Evolutionary conservation across 2,329 filamentous ascomycete species (phyloP), one percentile per base, ranked within the genome.

Genomic region (Thelonectria olida): DNA sequence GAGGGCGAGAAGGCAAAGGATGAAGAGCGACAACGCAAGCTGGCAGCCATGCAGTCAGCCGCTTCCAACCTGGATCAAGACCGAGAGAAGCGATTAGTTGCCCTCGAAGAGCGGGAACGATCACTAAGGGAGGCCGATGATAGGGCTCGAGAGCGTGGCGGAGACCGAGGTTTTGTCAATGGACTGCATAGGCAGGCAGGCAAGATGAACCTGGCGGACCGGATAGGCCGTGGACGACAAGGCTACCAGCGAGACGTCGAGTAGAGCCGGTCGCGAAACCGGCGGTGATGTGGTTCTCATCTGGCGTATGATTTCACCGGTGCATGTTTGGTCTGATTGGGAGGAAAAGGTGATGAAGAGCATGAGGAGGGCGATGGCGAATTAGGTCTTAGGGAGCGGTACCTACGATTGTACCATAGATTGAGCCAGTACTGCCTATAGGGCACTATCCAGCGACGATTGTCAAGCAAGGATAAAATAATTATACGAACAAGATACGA

Each of bases 41-140:
- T 93, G 17, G 90, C 88, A 15, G 89, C 88, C 8, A 93, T 93
- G 91, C 90, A 92, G 74, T 84, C 85, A 17, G 89, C 88, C 25
- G 91, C 91, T 5, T 84, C 82, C 1, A 86, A 90, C 10, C 80
- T 96, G 48, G 91, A 95, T 68, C 73, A 81, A n/a, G 88, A 91
- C 67, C 88, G 93, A 28, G 86, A 86, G 65, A 83, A 85, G 61
- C 86, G 92, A 22, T 80, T 96, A 9, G 85, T 87, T 0, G 87
- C 87, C 1, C 79, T 94, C 17, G 88, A 87, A 22, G 85, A 87
- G 64, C 83, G 83, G 62, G 92, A 96, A 67, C 83, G 85, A 49
- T 80, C 80, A 17, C 85, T 88, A 44, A 82, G 84, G 12, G 88
- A 92, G 62, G 85, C 86, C 1, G 92, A 96, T 54, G 87, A 93